Evolutionary conservation across 2,329 filamentous ascomycete species (phyloP), one percentile per base, ranked within the genome.

Genomic region (Alternaria sp.): DNA sequence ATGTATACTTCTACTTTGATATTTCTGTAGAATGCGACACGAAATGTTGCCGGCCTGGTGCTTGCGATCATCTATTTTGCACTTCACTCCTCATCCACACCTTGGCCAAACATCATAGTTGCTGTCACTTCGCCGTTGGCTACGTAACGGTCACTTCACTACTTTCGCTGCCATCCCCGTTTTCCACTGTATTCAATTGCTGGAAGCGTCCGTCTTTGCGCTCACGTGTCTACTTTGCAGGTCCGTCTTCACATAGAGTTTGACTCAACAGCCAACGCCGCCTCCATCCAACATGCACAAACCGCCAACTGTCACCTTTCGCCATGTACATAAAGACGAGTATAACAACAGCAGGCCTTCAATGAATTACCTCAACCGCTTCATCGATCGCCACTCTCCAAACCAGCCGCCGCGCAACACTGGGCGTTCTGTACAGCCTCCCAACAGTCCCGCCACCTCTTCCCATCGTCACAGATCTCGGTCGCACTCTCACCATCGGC

Each of bases 341-440:
- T 9, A 30, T 12, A 25, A n/a, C 23, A 30, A 23, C 18, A 45
- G 18, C 23, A 23, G 20, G 21, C 20, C 28, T 30, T 65, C 51
- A 57, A 60, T 65, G 63, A 49, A 67, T 20, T 66, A 61, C 57
- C 55, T 71, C 45, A 61, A 60, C 56, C 63, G 57, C 41, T 62
- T 61, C 33, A 41, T 70, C 23, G 49, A 66, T 41, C 63, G 50
- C 43, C 21, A 53, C 47, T 43, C 55, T 10, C 30, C 37, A 15
- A n/a, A 2, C 14, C 47, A 26, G 6, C n/a, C 33, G n/a, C n/a
- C 26, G 50, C 58, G 21, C 28, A 53, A 50, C 50, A 15, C 37
- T 28, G 20, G 11, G 23, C 58, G 4, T 50, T 20, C 15, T 11
- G 21, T 4, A 15, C 46, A 25, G 11, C 44, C 37, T 41, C 45